Evolutionary conservation across 2,329 filamentous ascomycete genomes (phyloP).

Genomic region (Xylaria sp.): DNA sequence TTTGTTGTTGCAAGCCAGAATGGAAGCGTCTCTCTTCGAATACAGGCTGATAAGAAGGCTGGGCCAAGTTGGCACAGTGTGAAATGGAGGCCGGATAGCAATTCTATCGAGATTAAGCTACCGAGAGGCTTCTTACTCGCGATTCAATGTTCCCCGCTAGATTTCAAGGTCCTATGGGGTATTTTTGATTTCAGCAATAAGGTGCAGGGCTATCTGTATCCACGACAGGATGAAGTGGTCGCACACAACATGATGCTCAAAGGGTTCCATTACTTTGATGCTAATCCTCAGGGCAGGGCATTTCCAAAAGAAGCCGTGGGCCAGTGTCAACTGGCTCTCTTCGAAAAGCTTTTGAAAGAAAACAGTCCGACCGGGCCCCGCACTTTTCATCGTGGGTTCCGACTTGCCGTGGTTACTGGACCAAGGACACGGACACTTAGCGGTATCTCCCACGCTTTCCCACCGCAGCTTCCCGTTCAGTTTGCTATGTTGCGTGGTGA

Average conservation of each 20-base stretch:
- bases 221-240: conserved; percentile 74
- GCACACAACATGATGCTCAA: conserved; percentile 76
- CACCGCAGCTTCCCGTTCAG: conserved; percentile 73
- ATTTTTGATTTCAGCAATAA: conserved; percentile 87
- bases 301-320: conserved; percentile 81
- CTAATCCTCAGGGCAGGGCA: conserved; percentile 71
- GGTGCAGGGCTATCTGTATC: conserved; percentile 76
- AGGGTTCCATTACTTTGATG: conserved; percentile 84
- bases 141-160: conserved; percentile 77
- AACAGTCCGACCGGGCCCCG: conserved; percentile 78
- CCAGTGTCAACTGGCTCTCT: conserved; percentile 78
- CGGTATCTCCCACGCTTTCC: conserved; percentile 76
- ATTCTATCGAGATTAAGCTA: conserved; percentile 74
- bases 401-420: conserved; percentile 81
- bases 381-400: conserved; percentile 80
- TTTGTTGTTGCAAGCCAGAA: conserved; percentile 84
- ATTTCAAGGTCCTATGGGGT: conserved; percentile 82
- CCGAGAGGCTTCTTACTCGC: conserved; percentile 80
- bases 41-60: conserved; percentile 74
- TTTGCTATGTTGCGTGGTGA: conserved; percentile 83
- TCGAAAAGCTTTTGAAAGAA: conserved; percentile 76
- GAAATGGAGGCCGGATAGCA: conserved; percentile 77
- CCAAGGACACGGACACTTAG: conserved; percentile 81
- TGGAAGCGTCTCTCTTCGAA: conserved; percentile 77
- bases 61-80: conserved; percentile 86